Conservation (phyloP, 1,284 basidiomycete species). For the Moniliella sp. region DNA sequence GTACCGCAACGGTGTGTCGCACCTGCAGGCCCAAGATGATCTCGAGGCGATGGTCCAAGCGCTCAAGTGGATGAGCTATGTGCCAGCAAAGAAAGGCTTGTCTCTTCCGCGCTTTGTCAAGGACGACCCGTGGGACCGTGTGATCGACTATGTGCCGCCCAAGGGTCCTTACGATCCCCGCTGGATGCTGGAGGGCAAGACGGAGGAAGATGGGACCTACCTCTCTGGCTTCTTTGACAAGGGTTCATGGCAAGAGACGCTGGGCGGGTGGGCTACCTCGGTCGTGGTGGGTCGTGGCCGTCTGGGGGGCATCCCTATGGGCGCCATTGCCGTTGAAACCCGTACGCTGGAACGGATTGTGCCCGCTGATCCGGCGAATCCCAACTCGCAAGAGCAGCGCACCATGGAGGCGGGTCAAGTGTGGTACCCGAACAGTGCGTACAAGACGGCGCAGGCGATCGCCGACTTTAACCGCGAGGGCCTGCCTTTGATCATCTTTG, state of each 20-base stretch:
- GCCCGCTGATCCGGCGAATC: constrained; percentile 96
- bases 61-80: constrained; percentile 79
- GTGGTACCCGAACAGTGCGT: constrained; percentile 99
- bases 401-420: constrained; percentile 98
- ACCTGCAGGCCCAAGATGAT: constrained; percentile 79
- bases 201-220: constrained; percentile 46
- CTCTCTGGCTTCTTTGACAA: constrained; percentile 74
- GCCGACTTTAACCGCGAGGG: constrained; percentile 95
- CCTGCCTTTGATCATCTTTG: constrained; percentile 88
- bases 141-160: constrained; percentile 69
- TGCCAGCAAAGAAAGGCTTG: constrained; percentile 38
- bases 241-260: constrained; percentile 81
- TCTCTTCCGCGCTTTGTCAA: constrained; percentile 13
- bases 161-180: constrained; percentile 90
- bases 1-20: constrained; percentile 57
- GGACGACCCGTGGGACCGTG: constrained; percentile 57
- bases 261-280: constrained; percentile 37
- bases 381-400: constrained; percentile 82
- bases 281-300: constrained; percentile 65
- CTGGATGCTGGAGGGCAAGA: constrained; percentile 86
- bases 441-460: constrained; percentile 98
- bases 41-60: constrained; percentile 36
- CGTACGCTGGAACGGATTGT: constrained; percentile 89
- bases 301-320: constrained; percentile 85
- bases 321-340: constrained; percentile 92